Conservation (phyloP, 2,329 filamentous ascomycete species). For the Phialocephala subalpina region DNA sequence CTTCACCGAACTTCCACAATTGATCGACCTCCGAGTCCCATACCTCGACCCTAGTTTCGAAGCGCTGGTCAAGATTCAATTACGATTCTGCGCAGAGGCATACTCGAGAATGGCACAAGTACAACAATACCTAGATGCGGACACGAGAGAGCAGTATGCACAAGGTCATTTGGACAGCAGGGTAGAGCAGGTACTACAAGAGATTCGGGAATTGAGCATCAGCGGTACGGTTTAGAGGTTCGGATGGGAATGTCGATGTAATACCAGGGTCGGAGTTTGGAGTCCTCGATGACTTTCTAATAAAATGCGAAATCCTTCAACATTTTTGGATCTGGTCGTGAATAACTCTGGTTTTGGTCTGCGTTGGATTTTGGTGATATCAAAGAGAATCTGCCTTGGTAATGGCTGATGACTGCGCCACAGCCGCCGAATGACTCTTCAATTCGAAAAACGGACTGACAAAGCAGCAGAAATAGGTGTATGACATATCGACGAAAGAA, state of each 20-base stretch:
- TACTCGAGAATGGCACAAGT: slow-evolving; percentile 99
- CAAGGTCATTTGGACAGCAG: slow-evolving; percentile 88
- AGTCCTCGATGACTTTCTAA: slow-evolving; percentile 25
- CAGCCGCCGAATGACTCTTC: slow-evolving; percentile 23
- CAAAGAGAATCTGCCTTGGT: slow-evolving; percentile 11
- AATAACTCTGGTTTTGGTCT: not conserved
- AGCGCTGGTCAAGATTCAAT: slow-evolving; percentile 97
- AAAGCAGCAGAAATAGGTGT: slow-evolving; percentile 17
- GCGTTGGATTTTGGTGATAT: not conserved
- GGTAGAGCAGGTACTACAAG: slow-evolving; percentile 94
- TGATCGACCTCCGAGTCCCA: slow-evolving; percentile 95
- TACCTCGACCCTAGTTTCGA: slow-evolving; percentile 98
- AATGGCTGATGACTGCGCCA: slow-evolving; percentile 23
- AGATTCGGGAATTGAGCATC: slow-evolving; percentile 97
- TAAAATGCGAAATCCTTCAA: slow-evolving; percentile 2
- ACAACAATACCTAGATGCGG: slow-evolving; percentile 95
- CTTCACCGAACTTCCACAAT: slow-evolving; percentile 88
- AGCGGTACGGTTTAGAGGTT: slow-evolving; percentile 67
- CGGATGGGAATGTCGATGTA: slow-evolving; percentile 7
- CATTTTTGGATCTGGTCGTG: not conserved
- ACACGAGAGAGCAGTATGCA: slow-evolving; percentile 95
- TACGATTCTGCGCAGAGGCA: slow-evolving; percentile 96
- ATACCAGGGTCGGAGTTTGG: slow-evolving; percentile 33
- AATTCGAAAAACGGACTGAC: slow-evolving; percentile 16
- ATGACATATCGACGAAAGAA: not conserved